phyloP scores from a whole-genome alignment of 495 filamentous ascomycete species.

The Penicillium egyptiacum region DNA sequence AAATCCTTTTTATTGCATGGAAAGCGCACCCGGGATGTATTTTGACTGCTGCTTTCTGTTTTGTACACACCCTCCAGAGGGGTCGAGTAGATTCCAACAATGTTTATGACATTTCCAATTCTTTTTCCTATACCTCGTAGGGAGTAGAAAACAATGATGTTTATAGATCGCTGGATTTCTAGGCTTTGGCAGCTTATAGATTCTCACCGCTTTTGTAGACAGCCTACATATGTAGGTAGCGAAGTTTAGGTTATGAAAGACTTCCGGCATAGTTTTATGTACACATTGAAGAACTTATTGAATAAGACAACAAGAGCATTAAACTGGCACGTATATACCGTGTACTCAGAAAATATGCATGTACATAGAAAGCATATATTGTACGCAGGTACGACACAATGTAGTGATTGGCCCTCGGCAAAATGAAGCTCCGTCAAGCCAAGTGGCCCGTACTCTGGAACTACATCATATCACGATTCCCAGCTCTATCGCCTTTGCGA shows the following conservation, averaged over 20 bases:
- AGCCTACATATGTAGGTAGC: background rate
- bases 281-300: background rate
- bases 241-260: background rate
- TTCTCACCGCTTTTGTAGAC: background rate
- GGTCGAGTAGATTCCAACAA: conserved; percentile 26
- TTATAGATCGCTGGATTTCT: background rate
- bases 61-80: conserved; percentile 31
- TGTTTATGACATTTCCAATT: conserved; percentile 26
- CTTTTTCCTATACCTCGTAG: background rate
- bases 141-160: background rate
- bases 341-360: background rate
- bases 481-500: conserved; percentile 10
- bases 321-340: background rate
- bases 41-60: conserved; percentile 27
- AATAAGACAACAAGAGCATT: background rate
- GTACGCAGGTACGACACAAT: background rate
- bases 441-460: conserved; percentile 42
- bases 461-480: conserved; percentile 22
- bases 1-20: conserved; percentile 37
- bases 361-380: background rate
- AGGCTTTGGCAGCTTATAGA: background rate
- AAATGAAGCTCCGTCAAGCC: conserved; percentile 48
- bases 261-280: background rate
- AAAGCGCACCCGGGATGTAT: conserved; percentile 32
- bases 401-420: conserved; percentile 34